Base-by-base conservation (phyloP, 1,284 basidiomycete genomes). In the Takashimella tepidaria region DNA sequence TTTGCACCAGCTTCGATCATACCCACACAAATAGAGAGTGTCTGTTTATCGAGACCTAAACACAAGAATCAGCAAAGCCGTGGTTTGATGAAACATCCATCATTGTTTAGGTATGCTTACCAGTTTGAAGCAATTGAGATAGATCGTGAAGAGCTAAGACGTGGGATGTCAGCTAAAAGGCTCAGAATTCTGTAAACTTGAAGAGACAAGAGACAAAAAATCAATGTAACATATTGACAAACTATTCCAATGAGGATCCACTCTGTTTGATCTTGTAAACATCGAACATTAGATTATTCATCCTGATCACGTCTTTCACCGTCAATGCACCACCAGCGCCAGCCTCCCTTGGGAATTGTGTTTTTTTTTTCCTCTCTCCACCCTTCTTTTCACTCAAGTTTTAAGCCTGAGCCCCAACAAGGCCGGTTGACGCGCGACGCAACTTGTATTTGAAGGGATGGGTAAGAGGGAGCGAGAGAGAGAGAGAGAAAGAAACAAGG, bases 1-100 rank as follows among this genome's bases (percentile, higher is more conserved):
- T 73, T 73, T 21, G 73, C 67, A 27, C 73, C 73, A 8, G 62
- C 62, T 57, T 75, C 73, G 20, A 75, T 72, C 73, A 75, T 73
- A 5, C 69, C 67, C 11, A 73, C 66, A 55, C 73, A 75, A 41
- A 72, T 67, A 4, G 64, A 67, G 11, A 75, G 57, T 6, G 69
- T 67, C 49, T 72, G 70, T 54, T 73, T 75, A 37, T 75, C 71
- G 16, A 75, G 63, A 1, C 73, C 73, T 74, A 54, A 6, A 12
- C 37, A 19, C n/a, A 11, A 11, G 16, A 11, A 49, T 50, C 5
- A 50, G 53, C 43, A 6, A 6, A 16, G 5, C 22, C 11, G n/a
- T 12, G 37, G 25, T 5, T 12, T 19, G 22, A n/a, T 5, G 12
- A 21, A 45, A 25, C n/a, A n/a, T n/a, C 20, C 4, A 21, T 31